These are phyloP conservation scores for Mucor piriformis DNA, from an alignment of 371 early-diverging fungal species.

Conservation along the genomic window DNA sequence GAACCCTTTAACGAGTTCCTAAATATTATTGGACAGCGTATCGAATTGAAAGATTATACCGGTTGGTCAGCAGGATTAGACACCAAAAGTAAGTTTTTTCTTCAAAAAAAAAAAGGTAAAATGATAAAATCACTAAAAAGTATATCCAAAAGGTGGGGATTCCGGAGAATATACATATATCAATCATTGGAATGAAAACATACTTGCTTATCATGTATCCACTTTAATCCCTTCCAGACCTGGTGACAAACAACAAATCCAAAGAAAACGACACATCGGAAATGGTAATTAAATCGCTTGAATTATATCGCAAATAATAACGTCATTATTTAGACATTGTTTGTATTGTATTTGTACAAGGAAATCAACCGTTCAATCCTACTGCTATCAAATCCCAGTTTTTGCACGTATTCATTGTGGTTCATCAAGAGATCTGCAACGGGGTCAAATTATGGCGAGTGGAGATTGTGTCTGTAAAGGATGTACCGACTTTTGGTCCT, in stretches of 20 bases:
- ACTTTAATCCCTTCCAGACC: constrained; percentile 76
- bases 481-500: constrained; percentile 74
- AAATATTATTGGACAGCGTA: constrained; percentile 70
- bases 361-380: constrained; percentile 70
- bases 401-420: constrained; percentile 75
- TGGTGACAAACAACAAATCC: constrained; percentile 80
- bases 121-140: too few relatives aligned
- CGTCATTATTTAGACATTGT: constrained; percentile 64
- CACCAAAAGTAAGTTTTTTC: constrained; percentile 60
- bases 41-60: constrained; percentile 73
- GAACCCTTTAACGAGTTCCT: constrained; percentile 69
- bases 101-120: background rate
- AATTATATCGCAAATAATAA: background rate
- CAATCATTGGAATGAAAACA: constrained; percentile 77
- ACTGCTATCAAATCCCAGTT: constrained; percentile 75
- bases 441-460: constrained; percentile 46
- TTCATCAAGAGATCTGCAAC: constrained; percentile 53
- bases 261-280: constrained; percentile 86
- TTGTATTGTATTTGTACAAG: constrained; percentile 72
- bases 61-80: constrained; percentile 87
- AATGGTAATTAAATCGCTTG: constrained; percentile 55
- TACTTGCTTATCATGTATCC: constrained; percentile 86
- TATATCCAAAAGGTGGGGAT: constrained; percentile 57
- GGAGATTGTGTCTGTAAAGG: constrained; percentile 61
- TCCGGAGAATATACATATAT: constrained; percentile 78